Base-by-base conservation (phyloP, 306 rosid genomes). In the Medicago arabica region DNA sequence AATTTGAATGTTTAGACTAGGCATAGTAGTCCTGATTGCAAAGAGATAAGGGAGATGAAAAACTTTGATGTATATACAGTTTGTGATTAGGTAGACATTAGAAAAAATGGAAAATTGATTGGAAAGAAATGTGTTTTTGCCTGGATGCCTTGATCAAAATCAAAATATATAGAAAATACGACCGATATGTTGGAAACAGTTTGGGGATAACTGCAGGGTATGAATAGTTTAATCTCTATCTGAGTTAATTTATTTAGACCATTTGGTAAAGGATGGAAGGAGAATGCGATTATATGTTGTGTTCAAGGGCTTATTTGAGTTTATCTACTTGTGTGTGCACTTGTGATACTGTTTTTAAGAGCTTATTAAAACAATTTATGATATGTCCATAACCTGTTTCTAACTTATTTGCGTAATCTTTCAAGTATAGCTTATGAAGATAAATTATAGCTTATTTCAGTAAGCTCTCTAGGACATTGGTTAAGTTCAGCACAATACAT, bases 161-260 rank as follows among this genome's bases (percentile, higher is more conserved):
- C 62, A 55, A 14, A 28, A 36, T 16, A 10, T 44, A 43, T 50
- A 41, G 57, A 36, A 50, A 53, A 38, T 47, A 21, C 5, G 25
- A 40, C 21, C 46, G 51, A 17, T 67, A 75, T n/a, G 57, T 41
- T 7, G 23, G 25, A 15, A 28, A 19, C 64, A 18, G 61, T 50
- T 69, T 16, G 47, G 58, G 28, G 55, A n/a, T 8, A 62, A 55
- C 1, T 51, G 54, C 40, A 31, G 23, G 8, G 54, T 53, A 15
- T 7, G 14, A 51, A 53, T 49, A 18, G 53, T 75, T 60, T 9
- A 63, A 49, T 75, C 44, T 70, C 62, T 34, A 43, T 10, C 44
- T 46, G 44, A 49, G 43, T 76, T 25, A 25, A 72, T 54, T 69
- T 61, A 34, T 17, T 74, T 79, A 75, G 83, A 62, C 69, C 59